These are phyloP conservation scores for Neonectria ditissima DNA, from an alignment of 2,329 filamentous ascomycete genomes.

Conservation along the genomic window DNA sequence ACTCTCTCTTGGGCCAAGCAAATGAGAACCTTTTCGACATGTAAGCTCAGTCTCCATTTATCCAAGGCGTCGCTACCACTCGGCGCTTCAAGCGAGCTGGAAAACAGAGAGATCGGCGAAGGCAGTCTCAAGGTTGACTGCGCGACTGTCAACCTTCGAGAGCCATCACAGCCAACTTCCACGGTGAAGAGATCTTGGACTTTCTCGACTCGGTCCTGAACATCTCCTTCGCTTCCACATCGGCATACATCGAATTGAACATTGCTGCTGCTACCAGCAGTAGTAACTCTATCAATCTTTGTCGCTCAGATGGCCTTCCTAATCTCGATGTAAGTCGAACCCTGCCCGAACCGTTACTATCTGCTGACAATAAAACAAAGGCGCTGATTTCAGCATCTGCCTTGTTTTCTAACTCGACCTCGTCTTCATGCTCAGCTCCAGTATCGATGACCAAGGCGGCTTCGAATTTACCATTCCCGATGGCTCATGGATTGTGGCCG, in stretches of 20 bases:
- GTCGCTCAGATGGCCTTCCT: neutral
- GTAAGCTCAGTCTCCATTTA: too few relatives aligned
- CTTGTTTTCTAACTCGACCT: constrained; percentile 18
- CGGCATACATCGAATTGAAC: neutral
- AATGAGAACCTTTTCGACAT: too few relatives aligned
- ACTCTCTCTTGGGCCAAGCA: too few relatives aligned
- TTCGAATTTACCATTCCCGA: constrained; percentile 23
- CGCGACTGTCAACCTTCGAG: too few relatives aligned
- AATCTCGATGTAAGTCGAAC: neutral
- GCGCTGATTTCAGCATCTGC: neutral
- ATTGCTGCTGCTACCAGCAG: neutral
- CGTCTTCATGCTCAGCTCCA: neutral
- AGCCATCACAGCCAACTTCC: neutral
- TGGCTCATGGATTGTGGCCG: constrained; percentile 8
- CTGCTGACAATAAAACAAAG: neutral
- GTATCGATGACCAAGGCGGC: constrained; percentile 1
- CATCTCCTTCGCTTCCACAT: constrained; percentile 5
- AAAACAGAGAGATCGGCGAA: too few relatives aligned
- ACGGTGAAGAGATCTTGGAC: constrained; percentile 5
- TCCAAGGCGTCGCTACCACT: too few relatives aligned
- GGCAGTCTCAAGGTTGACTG: too few relatives aligned
- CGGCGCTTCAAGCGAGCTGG: too few relatives aligned
- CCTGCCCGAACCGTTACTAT: too few relatives aligned
- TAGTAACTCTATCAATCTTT: neutral
- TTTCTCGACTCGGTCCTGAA: constrained; percentile 5